Evolutionary conservation across 1,284 basidiomycete species (phyloP), one percentile per base, ranked within the genome.

Genomic region (Apiotrichum gamsii): DNA sequence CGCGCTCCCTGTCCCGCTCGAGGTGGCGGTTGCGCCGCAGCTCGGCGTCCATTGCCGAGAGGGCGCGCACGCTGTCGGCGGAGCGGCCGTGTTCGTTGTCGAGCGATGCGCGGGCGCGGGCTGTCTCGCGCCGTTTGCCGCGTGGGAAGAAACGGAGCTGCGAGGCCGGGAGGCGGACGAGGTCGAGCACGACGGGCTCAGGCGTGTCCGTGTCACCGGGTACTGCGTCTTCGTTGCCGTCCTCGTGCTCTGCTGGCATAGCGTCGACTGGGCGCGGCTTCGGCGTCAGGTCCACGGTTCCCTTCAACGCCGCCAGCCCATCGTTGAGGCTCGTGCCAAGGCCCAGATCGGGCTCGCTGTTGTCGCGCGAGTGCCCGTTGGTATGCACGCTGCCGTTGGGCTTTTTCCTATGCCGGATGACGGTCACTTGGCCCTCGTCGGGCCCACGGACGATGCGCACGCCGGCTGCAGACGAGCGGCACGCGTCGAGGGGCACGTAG

Each of bases 401-500:
- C 19, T 25, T 39, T 36, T 61, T 39, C 18, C 23, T n/a, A 13
- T 36, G 62, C 3, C 63, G 56, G 3, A 62, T 35, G 1, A 74
- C 54, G 3, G 67, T 70, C 5, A 72, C 65, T 42, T 70, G 63
- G 2, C 64, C 67, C 15, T 29, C 33, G 3, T 24, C 71, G 4
- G 40, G 40, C 10, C 40, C 40, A 8, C 66, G 46, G 5, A 62
- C 54, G 13, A 72, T 52, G 8, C 49, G 57, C 32, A 70, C 69
- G 21, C 60, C 58, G 1, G 66, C 62, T 31, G 66, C 62, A 40
- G 64, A 62, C 57, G 67, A 66, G 28, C 47, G 49, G 40, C 72
- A 74, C 4, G 70, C 67, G 30, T 74, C 75, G 35, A 78, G 64
- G 1, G 90, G 90, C 49, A 95, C 84, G 61, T 86, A 83, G 35